Conservation (phyloP, 768 basidiomycete species). For the Tulasnella sp. region DNA sequence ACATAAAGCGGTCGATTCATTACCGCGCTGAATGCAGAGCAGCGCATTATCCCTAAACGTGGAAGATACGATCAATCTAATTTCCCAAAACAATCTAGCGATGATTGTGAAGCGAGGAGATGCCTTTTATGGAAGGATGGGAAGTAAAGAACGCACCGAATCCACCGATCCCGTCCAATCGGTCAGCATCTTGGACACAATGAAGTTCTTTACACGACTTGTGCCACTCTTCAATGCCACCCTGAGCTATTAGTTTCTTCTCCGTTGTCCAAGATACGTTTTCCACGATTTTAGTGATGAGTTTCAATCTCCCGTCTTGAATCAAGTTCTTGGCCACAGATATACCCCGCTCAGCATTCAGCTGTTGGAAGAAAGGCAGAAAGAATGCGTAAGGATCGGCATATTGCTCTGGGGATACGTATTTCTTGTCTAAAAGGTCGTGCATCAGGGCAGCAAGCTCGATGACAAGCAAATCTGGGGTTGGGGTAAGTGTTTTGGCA, state of each 20-base stretch:
- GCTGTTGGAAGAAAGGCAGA: slow-evolving; percentile 44
- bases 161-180: slow-evolving; percentile 69
- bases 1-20: slow-evolving; percentile 40
- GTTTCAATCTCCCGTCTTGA: slow-evolving; percentile 42
- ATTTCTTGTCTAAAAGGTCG: slow-evolving; percentile 80
- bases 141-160: slow-evolving; percentile 37
- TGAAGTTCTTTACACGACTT: slow-evolving; percentile 59
- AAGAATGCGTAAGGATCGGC: slow-evolving; percentile 54
- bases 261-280: slow-evolving; percentile 82
- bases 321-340: slow-evolving; percentile 26
- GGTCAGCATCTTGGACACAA: slow-evolving; percentile 70
- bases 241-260: slow-evolving; percentile 44
- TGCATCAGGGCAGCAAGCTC: slow-evolving; percentile 83
- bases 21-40: slow-evolving; percentile 48
- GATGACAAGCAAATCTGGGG: slow-evolving; percentile 59
- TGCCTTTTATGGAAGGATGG: not conserved
- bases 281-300: slow-evolving; percentile 51
- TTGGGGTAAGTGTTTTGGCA: slow-evolving; percentile 34
- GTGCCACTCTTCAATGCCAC: slow-evolving; percentile 54
- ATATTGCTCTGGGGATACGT: slow-evolving; percentile 44
- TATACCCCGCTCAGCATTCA: not conserved
- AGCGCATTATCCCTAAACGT: slow-evolving; percentile 45
- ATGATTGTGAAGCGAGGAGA: not conserved
- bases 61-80: not conserved
- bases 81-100: not conserved